Conservation (phyloP, 2,329 filamentous ascomycete genomes). For the Scopulariopsis brevicaulis region DNA sequence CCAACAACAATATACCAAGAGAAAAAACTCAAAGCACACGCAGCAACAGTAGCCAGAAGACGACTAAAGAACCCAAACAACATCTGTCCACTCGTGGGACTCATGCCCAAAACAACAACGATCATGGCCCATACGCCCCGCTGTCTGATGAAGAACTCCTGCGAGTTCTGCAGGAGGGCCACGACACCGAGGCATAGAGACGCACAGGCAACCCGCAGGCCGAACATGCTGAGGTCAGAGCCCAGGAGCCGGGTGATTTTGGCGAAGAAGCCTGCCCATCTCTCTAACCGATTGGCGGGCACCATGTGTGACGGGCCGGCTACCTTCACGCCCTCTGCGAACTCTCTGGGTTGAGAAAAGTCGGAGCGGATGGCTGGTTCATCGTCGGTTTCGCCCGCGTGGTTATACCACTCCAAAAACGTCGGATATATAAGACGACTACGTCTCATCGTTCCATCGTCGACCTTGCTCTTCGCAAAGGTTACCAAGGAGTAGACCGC, state of each 20-base stretch:
- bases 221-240: conserved; percentile 3
- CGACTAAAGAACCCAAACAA: conserved; percentile 2
- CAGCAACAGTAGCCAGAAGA: background rate
- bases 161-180: background rate
- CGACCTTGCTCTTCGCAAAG: conserved; percentile 2
- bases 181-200: conserved; percentile 2
- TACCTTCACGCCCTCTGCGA: background rate
- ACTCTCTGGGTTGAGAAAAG: background rate
- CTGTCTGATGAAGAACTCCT: conserved; percentile 2
- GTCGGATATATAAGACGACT: background rate
- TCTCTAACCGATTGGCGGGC: background rate
- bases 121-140: conserved; percentile 1
- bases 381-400: background rate
- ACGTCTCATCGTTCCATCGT: background rate
- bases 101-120: conserved; percentile 2
- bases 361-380: background rate
- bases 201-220: background rate
- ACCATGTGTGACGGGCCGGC: background rate
- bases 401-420: background rate
- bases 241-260: background rate
- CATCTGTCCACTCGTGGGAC: conserved; percentile 2
- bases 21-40: background rate
- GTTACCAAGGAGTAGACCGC: background rate
- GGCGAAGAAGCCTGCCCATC: background rate
- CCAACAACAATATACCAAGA: conserved; percentile 3